phyloP scores from a whole-genome alignment of 306 rosid genomes.

The Fragaria ananassa region DNA sequence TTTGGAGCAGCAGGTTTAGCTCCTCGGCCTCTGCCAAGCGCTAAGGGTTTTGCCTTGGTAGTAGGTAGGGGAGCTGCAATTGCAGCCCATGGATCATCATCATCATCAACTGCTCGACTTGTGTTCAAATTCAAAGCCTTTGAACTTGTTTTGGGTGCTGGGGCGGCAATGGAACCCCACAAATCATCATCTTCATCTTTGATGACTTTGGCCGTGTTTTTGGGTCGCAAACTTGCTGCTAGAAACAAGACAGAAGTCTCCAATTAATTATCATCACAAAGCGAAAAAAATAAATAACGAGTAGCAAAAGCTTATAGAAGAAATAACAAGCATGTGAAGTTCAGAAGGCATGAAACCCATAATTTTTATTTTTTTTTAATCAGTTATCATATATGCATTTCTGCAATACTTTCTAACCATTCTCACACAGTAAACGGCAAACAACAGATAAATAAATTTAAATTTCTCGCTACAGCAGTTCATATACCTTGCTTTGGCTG shows the following conservation, averaged over 20 bases:
- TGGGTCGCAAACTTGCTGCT: conserved; percentile 56
- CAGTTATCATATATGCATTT: neutral
- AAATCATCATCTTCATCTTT: conserved; percentile 71
- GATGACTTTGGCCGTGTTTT: conserved; percentile 42
- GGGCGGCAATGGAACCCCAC: conserved; percentile 95
- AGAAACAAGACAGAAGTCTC: conserved; percentile 9
- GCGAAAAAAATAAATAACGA: neutral
- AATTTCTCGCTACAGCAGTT: neutral
- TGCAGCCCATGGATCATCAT: conserved; percentile 96
- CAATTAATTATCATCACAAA: conserved; percentile 5
- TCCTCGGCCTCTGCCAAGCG: conserved; percentile 69
- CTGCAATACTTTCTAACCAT: neutral
- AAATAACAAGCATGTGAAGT: neutral
- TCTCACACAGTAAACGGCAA: neutral
- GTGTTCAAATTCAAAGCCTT: conserved; percentile 56
- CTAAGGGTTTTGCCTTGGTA: conserved; percentile 73
- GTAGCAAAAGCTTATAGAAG: neutral
- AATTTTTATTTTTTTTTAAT: neutral
- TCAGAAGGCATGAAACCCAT: neutral
- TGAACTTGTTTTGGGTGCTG: conserved; percentile 69
- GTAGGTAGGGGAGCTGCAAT: conserved; percentile 95
- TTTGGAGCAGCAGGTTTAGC: conserved; percentile 71
- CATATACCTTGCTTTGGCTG: conserved; percentile 72
- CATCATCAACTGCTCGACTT: conserved; percentile 39
- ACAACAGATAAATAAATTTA: neutral